A percentile compares a stretch with the other conserved stretches of the same genome.
phyloP scores from a whole-genome alignment of 306 rosid species.

The Cicer bijugum region DNA sequence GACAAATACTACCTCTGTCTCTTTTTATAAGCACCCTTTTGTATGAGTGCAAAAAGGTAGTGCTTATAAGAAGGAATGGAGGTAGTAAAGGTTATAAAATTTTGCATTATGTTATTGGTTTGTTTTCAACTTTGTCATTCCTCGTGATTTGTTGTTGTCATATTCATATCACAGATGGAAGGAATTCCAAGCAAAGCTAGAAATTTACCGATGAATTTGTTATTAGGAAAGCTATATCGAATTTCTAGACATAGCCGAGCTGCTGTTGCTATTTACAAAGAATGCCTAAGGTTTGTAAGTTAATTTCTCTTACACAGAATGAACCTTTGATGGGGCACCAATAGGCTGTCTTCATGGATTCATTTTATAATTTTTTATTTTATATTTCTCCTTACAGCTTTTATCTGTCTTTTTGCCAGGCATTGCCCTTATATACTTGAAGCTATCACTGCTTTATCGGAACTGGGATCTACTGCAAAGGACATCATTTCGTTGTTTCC shows the following conservation, averaged over 20 bases:
- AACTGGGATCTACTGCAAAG: constrained; percentile 74
- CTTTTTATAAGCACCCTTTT: no score
- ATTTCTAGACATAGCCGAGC: constrained; percentile 83
- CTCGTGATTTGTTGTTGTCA: constrained; percentile 33
- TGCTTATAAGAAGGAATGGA: no score
- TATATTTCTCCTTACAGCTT: background rate
- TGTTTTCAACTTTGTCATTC: constrained; percentile 38
- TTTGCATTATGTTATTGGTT: constrained; percentile 21
- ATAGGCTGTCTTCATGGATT: background rate
- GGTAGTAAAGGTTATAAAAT: background rate
- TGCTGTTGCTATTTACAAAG: constrained; percentile 90
- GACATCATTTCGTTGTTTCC: constrained; percentile 91
- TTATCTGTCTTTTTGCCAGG: constrained; percentile 58
- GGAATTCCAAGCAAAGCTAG: constrained; percentile 85
- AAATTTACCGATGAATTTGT: constrained; percentile 82
- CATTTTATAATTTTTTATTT: constrained; percentile 2
- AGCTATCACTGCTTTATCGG: constrained; percentile 87
- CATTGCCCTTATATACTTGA: constrained; percentile 85
- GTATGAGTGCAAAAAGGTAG: no score
- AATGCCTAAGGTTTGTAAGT: constrained; percentile 79
- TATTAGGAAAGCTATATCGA: constrained; percentile 89
- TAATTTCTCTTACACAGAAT: constrained; percentile 25
- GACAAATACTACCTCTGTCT: background rate
- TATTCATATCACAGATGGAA: constrained; percentile 78
- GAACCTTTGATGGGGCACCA: constrained; percentile 36